Percentiles rank a stretch among this genome's conserved stretches.
phyloP scores from a whole-genome alignment of 345 rosid species.

The Euphorbia tirucalli region DNA sequence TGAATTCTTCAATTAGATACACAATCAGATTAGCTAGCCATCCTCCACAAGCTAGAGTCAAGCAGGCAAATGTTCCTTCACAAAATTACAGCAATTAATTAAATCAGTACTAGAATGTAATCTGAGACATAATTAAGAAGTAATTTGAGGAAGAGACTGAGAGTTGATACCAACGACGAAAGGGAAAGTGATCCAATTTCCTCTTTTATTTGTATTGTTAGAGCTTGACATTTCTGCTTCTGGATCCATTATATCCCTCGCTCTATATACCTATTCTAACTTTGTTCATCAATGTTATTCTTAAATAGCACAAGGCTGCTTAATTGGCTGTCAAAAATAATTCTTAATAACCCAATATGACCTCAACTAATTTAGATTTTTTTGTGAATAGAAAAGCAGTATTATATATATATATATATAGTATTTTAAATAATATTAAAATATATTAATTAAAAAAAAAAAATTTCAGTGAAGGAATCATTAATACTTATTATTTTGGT shows the following conservation, averaged over 20 bases:
- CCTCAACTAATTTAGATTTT: too few species aligned
- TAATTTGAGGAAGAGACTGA: conserved; percentile 1
- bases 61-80: conserved; percentile 38
- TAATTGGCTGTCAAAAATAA: too few species aligned
- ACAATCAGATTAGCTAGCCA: conserved; percentile 35
- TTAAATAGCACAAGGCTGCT: background rate
- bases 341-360: too few species aligned
- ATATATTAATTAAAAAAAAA: too few species aligned
- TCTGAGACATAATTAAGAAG: background rate
- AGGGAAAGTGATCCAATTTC: conserved; percentile 16
- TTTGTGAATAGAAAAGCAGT: too few species aligned
- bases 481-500: too few species aligned
- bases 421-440: too few species aligned
- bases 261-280: too few species aligned
- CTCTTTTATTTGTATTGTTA: conserved; percentile 11
- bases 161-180: conserved; percentile 40
- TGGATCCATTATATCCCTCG: background rate
- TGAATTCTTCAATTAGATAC: conserved; percentile 30
- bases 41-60: conserved; percentile 39
- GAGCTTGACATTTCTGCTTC: background rate
- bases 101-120: background rate
- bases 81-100: background rate
- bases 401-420: too few species aligned
- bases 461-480: too few species aligned
- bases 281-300: too few species aligned